These are phyloP conservation scores for Filobasidium floriforme DNA, from an alignment of 768 basidiomycete genomes.

Conservation along the genomic window DNA sequence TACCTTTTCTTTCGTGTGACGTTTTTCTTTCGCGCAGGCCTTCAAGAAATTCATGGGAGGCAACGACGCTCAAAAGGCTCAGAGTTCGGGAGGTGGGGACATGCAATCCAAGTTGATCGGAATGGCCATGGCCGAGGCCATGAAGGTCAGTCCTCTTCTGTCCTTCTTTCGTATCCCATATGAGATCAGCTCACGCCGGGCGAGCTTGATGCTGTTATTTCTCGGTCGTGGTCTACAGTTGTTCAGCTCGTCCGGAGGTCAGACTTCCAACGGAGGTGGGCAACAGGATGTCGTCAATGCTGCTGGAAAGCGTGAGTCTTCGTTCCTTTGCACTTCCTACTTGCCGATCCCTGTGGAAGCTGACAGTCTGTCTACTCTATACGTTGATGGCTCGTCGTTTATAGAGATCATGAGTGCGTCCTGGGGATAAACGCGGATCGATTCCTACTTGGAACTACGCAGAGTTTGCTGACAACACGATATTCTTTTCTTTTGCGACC, in stretches of 20 bases:
- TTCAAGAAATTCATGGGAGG: conserved; percentile 56
- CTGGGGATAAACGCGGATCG: no score
- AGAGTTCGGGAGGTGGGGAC: conserved; percentile 48
- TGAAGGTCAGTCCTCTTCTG: conserved; percentile 30
- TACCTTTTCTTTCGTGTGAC: no score
- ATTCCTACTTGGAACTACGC: not conserved
- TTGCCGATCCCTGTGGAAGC: not conserved
- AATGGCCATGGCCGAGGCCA: conserved; percentile 70
- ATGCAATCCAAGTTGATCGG: conserved; percentile 59
- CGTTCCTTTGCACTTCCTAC: not conserved
- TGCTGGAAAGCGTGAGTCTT: conserved; percentile 59
- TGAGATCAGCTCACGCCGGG: no score
- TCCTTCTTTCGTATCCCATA: no score
- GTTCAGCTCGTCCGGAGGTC: conserved; percentile 62
- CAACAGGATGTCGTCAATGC: conserved; percentile 74
- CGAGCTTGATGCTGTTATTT: no score
- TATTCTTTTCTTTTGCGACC: not conserved
- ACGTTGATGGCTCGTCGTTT: not conserved
- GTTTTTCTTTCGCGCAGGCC: no score
- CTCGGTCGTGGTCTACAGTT: conserved; percentile 58
- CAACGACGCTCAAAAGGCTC: conserved; percentile 39
- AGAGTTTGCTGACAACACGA: no score
- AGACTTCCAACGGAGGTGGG: conserved; percentile 48
- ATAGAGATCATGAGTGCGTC: not conserved
- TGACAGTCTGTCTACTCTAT: not conserved